A percentile compares a stretch with the other conserved stretches of the same genome.
Conservation (phyloP, 306 rosid species). For the Cajanus cajan region DNA sequence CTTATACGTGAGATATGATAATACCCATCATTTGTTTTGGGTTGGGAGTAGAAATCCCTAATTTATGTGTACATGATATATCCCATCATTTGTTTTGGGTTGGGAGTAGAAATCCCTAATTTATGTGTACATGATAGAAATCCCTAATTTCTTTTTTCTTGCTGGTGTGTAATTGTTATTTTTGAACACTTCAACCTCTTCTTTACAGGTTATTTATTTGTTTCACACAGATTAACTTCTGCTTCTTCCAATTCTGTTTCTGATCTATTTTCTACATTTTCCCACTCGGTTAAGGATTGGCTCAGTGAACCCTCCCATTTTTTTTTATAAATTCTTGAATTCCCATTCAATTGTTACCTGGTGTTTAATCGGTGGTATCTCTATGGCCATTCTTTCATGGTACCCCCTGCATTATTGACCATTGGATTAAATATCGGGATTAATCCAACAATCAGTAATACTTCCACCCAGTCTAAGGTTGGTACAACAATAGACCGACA, state of each 20-base stretch:
- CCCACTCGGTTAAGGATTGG: background rate
- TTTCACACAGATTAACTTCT: background rate
- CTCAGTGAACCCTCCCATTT: background rate
- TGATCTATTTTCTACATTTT: background rate
- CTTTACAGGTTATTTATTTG: background rate
- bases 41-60: background rate
- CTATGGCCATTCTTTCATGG: background rate
- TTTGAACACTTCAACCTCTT: background rate
- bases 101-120: background rate
- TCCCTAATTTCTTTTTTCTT: background rate
- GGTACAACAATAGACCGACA: background rate
- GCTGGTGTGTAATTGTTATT: background rate
- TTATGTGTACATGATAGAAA: background rate
- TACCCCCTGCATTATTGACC: background rate
- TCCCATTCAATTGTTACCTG: background rate
- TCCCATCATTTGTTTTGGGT: too few relatives aligned
- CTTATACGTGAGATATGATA: background rate
- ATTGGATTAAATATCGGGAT: background rate
- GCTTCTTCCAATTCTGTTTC: background rate
- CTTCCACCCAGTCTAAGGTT: background rate
- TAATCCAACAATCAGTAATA: background rate
- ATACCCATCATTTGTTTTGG: too few relatives aligned
- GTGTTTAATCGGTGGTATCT: constrained; percentile 4
- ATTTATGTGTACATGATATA: background rate
- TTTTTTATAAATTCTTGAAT: background rate